These are phyloP conservation scores for Candida fluviatilis DNA, from an alignment of 805 yeast genomes.

Conservation along the genomic window DNA sequence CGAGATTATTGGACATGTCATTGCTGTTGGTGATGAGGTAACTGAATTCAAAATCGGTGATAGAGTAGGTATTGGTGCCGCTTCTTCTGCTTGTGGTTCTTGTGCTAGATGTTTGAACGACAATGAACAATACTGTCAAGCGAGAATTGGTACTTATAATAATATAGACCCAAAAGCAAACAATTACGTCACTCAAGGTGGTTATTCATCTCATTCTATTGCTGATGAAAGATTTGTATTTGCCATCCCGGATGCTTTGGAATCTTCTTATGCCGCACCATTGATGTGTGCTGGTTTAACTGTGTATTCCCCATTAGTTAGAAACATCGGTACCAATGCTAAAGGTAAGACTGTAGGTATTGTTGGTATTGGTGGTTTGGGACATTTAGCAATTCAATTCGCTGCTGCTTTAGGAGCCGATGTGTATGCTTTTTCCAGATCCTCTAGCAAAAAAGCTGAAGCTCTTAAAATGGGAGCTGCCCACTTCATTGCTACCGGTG, in stretches of 20 bases:
- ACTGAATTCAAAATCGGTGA: slow-evolving; percentile 56
- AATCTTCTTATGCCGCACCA: slow-evolving; percentile 43
- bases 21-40: slow-evolving; percentile 54
- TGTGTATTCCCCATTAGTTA: slow-evolving; percentile 45
- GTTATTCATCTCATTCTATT: slow-evolving; percentile 46
- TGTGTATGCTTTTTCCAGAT: slow-evolving; percentile 33
- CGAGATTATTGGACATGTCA: slow-evolving; percentile 59
- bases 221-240: slow-evolving; percentile 41
- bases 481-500: slow-evolving; percentile 45
- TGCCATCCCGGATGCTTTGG: slow-evolving; percentile 43
- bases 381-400: slow-evolving; percentile 56
- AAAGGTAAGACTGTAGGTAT: slow-evolving; percentile 46
- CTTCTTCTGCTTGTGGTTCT: slow-evolving; percentile 52
- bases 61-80: slow-evolving; percentile 79
- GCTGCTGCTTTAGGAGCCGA: slow-evolving; percentile 61
- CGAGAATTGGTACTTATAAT: slow-evolving; percentile 50
- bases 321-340: slow-evolving; percentile 29
- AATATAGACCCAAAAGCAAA: slow-evolving; percentile 29
- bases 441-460: slow-evolving; percentile 22
- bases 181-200: slow-evolving; percentile 37
- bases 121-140: slow-evolving; percentile 46
- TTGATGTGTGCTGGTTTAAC: slow-evolving; percentile 55
- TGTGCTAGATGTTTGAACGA: slow-evolving; percentile 48
- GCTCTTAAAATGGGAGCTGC: slow-evolving; percentile 27
- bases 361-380: slow-evolving; percentile 64